These are phyloP conservation scores for Sphenostylis stenocarpa DNA, from an alignment of 306 rosid genomes.

Conservation along the genomic window DNA sequence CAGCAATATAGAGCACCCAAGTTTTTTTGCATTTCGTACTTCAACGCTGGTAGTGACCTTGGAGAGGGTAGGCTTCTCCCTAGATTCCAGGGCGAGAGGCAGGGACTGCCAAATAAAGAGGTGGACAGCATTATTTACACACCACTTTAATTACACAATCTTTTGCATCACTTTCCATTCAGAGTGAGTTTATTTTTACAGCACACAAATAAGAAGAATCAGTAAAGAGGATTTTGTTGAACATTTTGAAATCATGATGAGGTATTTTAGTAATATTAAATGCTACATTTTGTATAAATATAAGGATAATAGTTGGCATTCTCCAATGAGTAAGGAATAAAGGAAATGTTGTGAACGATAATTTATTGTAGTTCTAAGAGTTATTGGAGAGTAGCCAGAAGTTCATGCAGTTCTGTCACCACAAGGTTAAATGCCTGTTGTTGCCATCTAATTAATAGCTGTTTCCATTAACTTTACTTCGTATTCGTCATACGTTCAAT, in stretches of 20 bases:
- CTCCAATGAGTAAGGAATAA: background rate
- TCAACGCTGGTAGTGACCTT: background rate
- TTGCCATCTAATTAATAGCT: slow-evolving; percentile 21
- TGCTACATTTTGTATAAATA: background rate
- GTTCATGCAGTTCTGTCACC: background rate
- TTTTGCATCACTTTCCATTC: background rate
- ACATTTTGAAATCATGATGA: background rate
- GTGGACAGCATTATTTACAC: background rate
- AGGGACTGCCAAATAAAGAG: slow-evolving; percentile 10
- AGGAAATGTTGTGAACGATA: background rate
- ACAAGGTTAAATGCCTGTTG: background rate
- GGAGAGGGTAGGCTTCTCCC: slow-evolving; percentile 16
- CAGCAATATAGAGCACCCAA: background rate
- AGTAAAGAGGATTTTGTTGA: background rate
- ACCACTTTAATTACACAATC: background rate
- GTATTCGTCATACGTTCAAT: background rate
- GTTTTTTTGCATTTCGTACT: slow-evolving; percentile 1
- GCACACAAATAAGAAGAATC: background rate
- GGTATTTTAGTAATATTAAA: background rate
- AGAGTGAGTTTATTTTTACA: background rate
- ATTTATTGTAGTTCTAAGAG: background rate
- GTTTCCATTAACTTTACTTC: background rate
- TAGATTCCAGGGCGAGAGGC: background rate
- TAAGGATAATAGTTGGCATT: background rate
- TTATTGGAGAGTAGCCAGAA: background rate